Evolutionary conservation across 2,329 filamentous ascomycete genomes (phyloP), one percentile per base, ranked within the genome.

Genomic region (Colletotrichum simmondsii): DNA sequence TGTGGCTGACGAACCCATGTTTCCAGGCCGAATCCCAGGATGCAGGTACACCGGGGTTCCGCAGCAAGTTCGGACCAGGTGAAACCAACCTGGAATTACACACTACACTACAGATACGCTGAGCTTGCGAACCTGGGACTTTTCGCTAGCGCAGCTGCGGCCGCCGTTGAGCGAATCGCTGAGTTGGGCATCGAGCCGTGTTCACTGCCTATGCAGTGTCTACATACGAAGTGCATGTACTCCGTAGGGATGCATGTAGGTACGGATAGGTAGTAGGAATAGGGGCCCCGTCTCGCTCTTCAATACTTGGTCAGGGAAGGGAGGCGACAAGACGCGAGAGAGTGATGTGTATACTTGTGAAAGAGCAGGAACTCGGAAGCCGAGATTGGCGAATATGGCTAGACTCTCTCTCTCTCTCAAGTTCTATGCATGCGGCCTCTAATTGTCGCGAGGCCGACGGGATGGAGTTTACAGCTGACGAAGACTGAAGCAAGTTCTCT

Each of bases 11-110:
- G 42, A 28, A 30, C 52, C 19, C 61, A 37, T 28, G 24, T 53
- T 56, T 61, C 61, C 60, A 54, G 42, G 66, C 49, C 35, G 56
- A 19, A 61, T 49, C 66, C 56, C 42, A 56, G 60, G 66, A 72
- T 28, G 46, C 26, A 65, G 56, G 56, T 64, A 65, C 66, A 28
- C 53, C n/a, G 65, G 59, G 58, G 60, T 52, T 64, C 60, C n/a
- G 60, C 66, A 61, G 56, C 11, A 59, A 46, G 42, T 65, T 61
- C 54, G 56, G 66, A 57, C 54, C 60, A 65, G 57, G 54, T 65
- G 70, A 65, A 72, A 70, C 70, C 59, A 11, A 16, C 37, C 37
- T 42, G 37, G 37, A 42, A 53, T 56, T 35, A n/a, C 32, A 58
- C 59, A n/a, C 60, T 10, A 49, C 16, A 19, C 16, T 16, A 16